A percentile compares a stretch with the other conserved stretches of the same genome.
Conservation (phyloP, 768 basidiomycete genomes). For the Xerocomellus chrysenteron region DNA sequence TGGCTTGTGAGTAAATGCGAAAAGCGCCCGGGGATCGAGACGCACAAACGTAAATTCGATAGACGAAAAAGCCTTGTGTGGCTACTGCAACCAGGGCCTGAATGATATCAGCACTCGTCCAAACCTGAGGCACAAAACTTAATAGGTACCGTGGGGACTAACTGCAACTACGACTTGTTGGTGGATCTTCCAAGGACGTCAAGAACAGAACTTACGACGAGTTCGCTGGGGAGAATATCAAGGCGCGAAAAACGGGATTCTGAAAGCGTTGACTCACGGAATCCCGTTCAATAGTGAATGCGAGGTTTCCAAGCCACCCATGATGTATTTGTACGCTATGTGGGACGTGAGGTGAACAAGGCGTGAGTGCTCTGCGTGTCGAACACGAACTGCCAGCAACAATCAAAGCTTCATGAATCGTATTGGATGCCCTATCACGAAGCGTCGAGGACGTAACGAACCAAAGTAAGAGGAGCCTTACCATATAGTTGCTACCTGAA, state of each 20-base stretch:
- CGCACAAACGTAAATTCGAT: no score
- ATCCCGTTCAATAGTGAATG: accelerated
- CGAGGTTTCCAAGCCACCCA: background rate
- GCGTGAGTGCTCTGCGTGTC: no score
- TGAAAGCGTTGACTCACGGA: background rate
- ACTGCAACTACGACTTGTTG: conserved; percentile 2
- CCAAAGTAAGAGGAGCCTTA: background rate
- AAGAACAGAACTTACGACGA: background rate
- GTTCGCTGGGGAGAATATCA: background rate
- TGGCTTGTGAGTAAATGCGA: no score
- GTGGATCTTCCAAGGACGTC: background rate
- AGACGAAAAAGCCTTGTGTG: no score
- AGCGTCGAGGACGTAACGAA: background rate
- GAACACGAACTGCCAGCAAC: conserved; percentile 9
- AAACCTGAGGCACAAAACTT: background rate
- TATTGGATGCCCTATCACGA: conserved; percentile 7
- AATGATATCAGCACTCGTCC: background rate
- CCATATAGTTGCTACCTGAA: conserved; percentile 3
- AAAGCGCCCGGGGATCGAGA: no score
- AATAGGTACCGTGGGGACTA: background rate
- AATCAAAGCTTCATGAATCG: conserved; percentile 11
- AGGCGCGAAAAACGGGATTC: no score
- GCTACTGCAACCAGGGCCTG: conserved; percentile 1
- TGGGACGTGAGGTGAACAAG: background rate
- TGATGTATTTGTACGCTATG: conserved; percentile 3